Evolutionary conservation across 2,329 filamentous ascomycete species (phyloP), one percentile per base, ranked within the genome.

Genomic region (Trichoderma sp.): DNA sequence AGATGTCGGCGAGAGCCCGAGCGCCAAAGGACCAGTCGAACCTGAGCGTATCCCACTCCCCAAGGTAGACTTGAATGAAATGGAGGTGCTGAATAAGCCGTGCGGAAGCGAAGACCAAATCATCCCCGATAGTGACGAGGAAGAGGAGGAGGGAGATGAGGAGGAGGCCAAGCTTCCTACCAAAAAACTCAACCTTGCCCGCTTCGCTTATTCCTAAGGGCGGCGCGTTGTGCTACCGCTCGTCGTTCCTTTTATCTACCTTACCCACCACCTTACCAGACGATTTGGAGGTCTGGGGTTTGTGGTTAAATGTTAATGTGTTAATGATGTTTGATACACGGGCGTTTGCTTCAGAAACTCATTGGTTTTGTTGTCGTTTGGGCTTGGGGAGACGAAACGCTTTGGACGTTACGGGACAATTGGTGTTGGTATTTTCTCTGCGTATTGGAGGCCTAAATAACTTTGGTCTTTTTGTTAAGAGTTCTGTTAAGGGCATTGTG

Each of bases 71-170:
- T 73, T 88, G 30, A 81, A 81, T 8, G 87, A 89, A 75, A 82
- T 89, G 4, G 85, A 85, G 74, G 84, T 86, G 2, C 77, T 89
- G 56, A 86, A 88, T 74, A 77, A 76, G 67, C 72, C 81, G 18
- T 78, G 77, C 64, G 88, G 88, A 15, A 90, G 88, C 75, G 88
- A 90, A 76, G 88, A 90, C 71, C 83, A 87, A 70, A 84, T 90
- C 73, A 79, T 86, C 15, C 84, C 85, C 30, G 86, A 86, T 76
- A 88, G 86, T 73, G 85, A 86, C 72, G 84, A 76, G 21, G 86
- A 86, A 70, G 81, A 86, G 70, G 81, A 60, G 18, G 56, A 82
- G 21, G 84, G 85, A 8, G 77, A 78, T 7, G 84, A 85, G 8
- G 77, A 78, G 5, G 77, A 79, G 11, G 83, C 77, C 2, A 79